A percentile compares a stretch with the other conserved stretches of the same genome.
phyloP scores from a whole-genome alignment of 2,329 filamentous ascomycete species.

The Nemania sp. region DNA sequence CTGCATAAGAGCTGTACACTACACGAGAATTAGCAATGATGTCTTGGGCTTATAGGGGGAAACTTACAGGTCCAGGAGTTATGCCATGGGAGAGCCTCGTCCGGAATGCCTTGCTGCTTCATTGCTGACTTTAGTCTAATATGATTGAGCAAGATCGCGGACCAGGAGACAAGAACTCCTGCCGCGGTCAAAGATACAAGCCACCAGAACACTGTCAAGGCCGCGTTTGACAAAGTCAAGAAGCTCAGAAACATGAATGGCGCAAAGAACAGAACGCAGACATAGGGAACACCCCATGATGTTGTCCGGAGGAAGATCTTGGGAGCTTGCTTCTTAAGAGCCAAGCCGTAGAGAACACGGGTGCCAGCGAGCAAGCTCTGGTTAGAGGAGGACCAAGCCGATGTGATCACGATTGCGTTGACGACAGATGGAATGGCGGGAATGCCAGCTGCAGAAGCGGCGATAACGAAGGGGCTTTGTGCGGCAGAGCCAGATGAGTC shows the following conservation, averaged over 20 bases:
- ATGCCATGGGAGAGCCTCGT: conserved; percentile 61
- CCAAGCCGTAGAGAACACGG: conserved; percentile 62
- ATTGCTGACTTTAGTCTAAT: conserved; percentile 60
- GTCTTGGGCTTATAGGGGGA: neutral
- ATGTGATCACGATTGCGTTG: conserved; percentile 76
- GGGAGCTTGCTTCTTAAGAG: conserved; percentile 63
- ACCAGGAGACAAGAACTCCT: conserved; percentile 68
- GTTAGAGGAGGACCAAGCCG: conserved; percentile 71
- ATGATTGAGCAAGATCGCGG: conserved; percentile 62
- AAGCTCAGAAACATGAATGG: conserved; percentile 62
- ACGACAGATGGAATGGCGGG: conserved; percentile 70
- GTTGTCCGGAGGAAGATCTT: conserved; percentile 58
- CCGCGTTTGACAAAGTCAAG: conserved; percentile 60
- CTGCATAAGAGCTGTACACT: conserved; percentile 65
- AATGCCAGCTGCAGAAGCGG: conserved; percentile 69
- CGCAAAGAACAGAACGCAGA: conserved; percentile 58
- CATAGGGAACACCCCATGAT: conserved; percentile 59
- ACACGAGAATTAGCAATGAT: conserved; percentile 4
- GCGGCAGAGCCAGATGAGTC: conserved; percentile 52
- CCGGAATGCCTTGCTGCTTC: conserved; percentile 57
- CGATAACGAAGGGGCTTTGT: conserved; percentile 70
- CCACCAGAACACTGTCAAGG: conserved; percentile 69
- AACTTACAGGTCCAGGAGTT: conserved; percentile 64
- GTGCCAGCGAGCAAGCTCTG: conserved; percentile 65
- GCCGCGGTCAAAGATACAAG: conserved; percentile 64